Conservation (phyloP, 495 filamentous ascomycete species). For the Penicillium egyptiacum region DNA sequence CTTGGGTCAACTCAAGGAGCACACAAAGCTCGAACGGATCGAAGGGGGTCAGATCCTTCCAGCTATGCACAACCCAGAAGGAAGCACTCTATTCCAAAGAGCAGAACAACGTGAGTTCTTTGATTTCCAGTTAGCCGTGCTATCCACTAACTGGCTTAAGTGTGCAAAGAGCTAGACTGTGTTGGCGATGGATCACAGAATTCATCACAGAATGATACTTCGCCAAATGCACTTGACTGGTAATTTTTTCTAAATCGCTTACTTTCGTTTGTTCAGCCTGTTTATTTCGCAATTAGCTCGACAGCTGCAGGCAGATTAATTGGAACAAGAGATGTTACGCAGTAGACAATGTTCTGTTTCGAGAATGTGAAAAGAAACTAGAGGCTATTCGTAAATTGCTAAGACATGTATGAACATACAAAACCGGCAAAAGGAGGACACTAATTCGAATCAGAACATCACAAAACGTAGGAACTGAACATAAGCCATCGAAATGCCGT, state of each 20-base stretch:
- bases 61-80: slow-evolving; percentile 32
- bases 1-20: slow-evolving; percentile 27
- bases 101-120: slow-evolving; percentile 36
- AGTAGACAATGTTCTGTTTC: neutral
- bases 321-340: neutral
- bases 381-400: neutral
- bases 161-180: slow-evolving; percentile 41
- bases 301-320: neutral
- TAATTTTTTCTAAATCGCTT: neutral
- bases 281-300: neutral
- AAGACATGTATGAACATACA: neutral
- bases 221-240: slow-evolving; percentile 21
- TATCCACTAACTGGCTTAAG: slow-evolving; percentile 12
- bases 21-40: slow-evolving; percentile 32
- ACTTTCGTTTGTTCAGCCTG: neutral
- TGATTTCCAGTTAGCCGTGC: neutral
- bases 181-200: slow-evolving; percentile 15
- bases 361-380: neutral
- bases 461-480: neutral
- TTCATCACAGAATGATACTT: slow-evolving; percentile 13
- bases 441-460: neutral
- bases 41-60: slow-evolving; percentile 30
- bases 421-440: neutral
- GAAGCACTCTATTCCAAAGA: slow-evolving; percentile 33
- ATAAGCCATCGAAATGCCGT: neutral